phyloP scores from a whole-genome alignment of 306 rosid genomes.

The Trichosanthes truncata region DNA sequence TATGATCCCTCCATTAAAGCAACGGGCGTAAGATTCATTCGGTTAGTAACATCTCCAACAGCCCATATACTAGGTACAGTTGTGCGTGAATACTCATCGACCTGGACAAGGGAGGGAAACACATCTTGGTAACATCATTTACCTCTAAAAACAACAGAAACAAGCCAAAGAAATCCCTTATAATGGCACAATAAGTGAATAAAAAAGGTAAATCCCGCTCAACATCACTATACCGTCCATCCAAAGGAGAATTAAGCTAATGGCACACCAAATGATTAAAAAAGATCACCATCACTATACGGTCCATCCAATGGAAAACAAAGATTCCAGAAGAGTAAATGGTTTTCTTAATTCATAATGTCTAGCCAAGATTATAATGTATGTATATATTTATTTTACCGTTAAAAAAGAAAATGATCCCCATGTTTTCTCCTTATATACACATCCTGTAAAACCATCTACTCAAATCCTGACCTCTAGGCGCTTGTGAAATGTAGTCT shows the following conservation, averaged over 20 bases:
- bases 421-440: background rate
- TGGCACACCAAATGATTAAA: background rate
- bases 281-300: no score
- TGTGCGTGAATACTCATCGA: conserved; percentile 69
- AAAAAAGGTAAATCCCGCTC: background rate
- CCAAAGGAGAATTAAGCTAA: background rate
- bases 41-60: conserved; percentile 90
- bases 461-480: background rate
- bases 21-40: conserved; percentile 87
- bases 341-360: background rate
- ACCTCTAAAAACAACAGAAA: background rate
- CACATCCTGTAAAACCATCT: background rate
- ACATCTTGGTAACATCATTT: background rate
- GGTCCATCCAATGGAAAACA: no score
- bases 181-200: background rate
- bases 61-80: conserved; percentile 84
- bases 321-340: background rate
- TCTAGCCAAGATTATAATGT: background rate
- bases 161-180: background rate
- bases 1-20: conserved; percentile 85
- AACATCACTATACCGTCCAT: background rate
- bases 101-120: conserved; percentile 32
- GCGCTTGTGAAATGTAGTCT: no score
- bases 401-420: background rate
- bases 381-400: background rate